phyloP scores from a whole-genome alignment of 768 basidiomycete species.

The Mycena leptocephala region DNA sequence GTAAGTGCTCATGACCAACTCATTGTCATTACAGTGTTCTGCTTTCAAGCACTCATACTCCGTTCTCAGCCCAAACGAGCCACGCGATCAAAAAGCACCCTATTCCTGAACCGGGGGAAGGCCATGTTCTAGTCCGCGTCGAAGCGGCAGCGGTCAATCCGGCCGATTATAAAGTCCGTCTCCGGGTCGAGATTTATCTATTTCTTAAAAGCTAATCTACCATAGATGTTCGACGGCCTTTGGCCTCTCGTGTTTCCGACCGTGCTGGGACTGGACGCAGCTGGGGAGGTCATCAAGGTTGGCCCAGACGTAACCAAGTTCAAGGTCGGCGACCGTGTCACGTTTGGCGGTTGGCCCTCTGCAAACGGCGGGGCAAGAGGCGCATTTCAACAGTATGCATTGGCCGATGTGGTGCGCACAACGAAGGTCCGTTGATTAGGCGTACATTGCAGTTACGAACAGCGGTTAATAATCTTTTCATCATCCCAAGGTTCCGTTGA shows the following conservation, averaged over 20 bases:
- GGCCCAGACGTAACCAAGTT: slow-evolving; percentile 55
- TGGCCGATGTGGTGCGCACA: slow-evolving; percentile 10
- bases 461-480: no score
- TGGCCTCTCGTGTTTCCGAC: slow-evolving; percentile 52
- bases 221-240: not conserved
- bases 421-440: no score
- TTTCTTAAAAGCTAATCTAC: not conserved
- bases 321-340: slow-evolving; percentile 57
- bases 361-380: not conserved
- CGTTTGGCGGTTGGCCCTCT: not conserved
- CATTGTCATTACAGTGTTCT: not conserved
- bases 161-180: slow-evolving; percentile 13
- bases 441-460: no score
- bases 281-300: slow-evolving; percentile 56
- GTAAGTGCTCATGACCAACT: no score
- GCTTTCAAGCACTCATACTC: no score
- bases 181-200: not conserved
- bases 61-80: not conserved
- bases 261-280: slow-evolving; percentile 53
- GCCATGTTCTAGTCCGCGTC: slow-evolving; percentile 17
- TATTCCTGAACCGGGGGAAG: slow-evolving; percentile 13
- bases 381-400: slow-evolving; percentile 24
- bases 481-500: no score
- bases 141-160: slow-evolving; percentile 28
- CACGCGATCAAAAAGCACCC: not conserved